Evolutionary conservation across 305 asterid species (phyloP), one percentile per base, ranked within the genome.

Genomic region (Fraxinus dipetala): DNA sequence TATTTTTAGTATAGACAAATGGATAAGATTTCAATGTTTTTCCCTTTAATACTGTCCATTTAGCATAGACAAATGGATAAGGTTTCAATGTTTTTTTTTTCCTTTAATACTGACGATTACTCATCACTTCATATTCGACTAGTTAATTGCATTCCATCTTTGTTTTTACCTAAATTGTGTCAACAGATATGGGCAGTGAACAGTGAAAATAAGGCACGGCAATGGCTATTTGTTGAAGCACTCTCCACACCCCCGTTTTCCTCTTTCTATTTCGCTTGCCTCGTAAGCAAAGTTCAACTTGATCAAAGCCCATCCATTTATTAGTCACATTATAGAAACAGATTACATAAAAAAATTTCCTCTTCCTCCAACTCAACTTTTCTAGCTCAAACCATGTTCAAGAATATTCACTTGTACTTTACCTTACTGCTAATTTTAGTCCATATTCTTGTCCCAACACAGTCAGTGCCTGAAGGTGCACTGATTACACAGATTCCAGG

Each of bases 401-500:
- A 40, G 48, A 43, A 75, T 43, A 18, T 24, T 79, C 84, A 69
- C 20, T 45, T 65, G 20, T 77, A 72, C 75, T 59, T 38, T 76
- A 72, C 34, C 78, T 36, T 81, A 8, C 26, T 83, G 14, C 18
- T 86, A 11, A 16, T 85, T 73, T 90, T 82, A 56, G 28, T 87
- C 67, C 72, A 84, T 22, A 38, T 61, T 26, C 75, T 87, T 73
- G 81, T 75, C 16, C 77, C 84, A 13, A 81, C 82, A 69, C 79
- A 85, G 59, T 90, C 97, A 31, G 96, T 90, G 18, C 98, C 98
- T 31, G 90, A 91, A 75, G 84, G 36, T 40, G 90, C 97, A 67
- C 84, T 93, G 34, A 82, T 94, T 40, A 87, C 93, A 0, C 76
- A 81, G 30, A 24, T 95, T 34, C 97, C 99, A 84, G 99, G 99